Base-by-base conservation (phyloP, 1,139 yeast species). In the Scheffersomyces titani region DNA sequence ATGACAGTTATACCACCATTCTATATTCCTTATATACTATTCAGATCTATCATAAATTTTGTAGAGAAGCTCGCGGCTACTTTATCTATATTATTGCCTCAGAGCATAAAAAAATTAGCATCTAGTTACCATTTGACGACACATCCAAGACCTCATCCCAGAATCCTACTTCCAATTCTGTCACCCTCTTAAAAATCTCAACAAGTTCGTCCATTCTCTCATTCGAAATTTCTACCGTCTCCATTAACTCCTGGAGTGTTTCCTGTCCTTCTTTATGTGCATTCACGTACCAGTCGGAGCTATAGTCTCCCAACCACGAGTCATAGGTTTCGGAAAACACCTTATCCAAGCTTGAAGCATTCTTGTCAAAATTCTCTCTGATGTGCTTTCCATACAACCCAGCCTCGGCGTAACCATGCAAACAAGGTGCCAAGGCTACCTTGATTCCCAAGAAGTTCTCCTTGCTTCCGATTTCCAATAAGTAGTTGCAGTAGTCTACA, bases 361-460 rank as follows among this genome's bases (percentile, higher is more conserved):
- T 20, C 5, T 56, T 64, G 22, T 61, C 61, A 22, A 55, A 60
- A 0, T 50, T 19, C 13, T 56, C 58, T 53, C 66, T 55, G 11
- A 63, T 51, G 5, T 56, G 44, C 16, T 57, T 56, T 1, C 76
- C 82, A 56, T 63, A 69, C 0, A 54, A 52, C 0, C 76, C 82
- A 0, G 90, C 87, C 56, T 84, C 82, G 47, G 82, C 82, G 68
- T 89, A 89, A 0, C 97, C 97, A 67, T 87, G 83, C 50, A 89
- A 73, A 70, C 97, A 90, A 0, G 97, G 96, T 2, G 92, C 83
- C 54, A 90, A 71, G 0, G 96, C 90, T 6, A 87, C 81, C 59
- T 85, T 84, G 53, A 88, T 80, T 22, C 88, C 90, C 47, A 87
- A 70, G 81, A 87, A 89, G 66, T 87, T 89, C 47, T 78, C 79